These are phyloP conservation scores for Apiospora pterosperma DNA, from an alignment of 2,329 filamentous ascomycete species.

Conservation along the genomic window DNA sequence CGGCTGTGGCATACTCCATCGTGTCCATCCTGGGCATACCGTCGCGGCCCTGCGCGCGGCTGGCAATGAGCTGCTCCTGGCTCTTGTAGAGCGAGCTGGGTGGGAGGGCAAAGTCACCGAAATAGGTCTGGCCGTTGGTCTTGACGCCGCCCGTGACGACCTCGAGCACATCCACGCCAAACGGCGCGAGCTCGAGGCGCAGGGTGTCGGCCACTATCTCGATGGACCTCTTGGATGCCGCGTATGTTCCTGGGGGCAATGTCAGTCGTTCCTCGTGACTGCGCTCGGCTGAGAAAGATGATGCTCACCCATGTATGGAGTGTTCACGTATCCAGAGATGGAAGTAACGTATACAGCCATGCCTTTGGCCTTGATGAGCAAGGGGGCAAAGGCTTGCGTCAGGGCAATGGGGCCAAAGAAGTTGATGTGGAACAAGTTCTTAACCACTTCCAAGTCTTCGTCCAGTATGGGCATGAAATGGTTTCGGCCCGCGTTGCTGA, in stretches of 20 bases:
- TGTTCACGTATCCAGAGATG: background rate
- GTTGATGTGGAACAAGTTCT: constrained; percentile 1
- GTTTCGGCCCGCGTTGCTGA: constrained; percentile 3
- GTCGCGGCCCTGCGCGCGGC: constrained; percentile 20
- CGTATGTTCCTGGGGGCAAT: constrained; percentile 7
- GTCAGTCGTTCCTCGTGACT: background rate
- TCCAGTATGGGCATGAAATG: constrained; percentile 3
- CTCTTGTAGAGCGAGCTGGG: constrained; percentile 19
- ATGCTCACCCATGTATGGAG: background rate
- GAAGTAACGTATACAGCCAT: background rate
- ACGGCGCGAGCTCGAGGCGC: constrained; percentile 27
- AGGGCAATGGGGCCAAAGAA: background rate
- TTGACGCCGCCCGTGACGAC: constrained; percentile 9
- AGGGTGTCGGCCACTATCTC: constrained; percentile 23
- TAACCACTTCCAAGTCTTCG: background rate
- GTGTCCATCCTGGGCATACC: constrained; percentile 18
- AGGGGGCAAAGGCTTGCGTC: constrained; percentile 3
- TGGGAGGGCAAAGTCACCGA: constrained; percentile 21
- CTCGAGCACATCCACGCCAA: constrained; percentile 24
- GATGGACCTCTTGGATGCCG: constrained; percentile 24
- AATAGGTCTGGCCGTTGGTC: constrained; percentile 21
- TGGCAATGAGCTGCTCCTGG: constrained; percentile 15
- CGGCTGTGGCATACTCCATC: constrained; percentile 17
- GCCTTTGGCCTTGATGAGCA: background rate
- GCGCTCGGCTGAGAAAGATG: too few relatives aligned